Conservation (phyloP, 352 stramenopile species). For the Globisporangium canariense region DNA sequence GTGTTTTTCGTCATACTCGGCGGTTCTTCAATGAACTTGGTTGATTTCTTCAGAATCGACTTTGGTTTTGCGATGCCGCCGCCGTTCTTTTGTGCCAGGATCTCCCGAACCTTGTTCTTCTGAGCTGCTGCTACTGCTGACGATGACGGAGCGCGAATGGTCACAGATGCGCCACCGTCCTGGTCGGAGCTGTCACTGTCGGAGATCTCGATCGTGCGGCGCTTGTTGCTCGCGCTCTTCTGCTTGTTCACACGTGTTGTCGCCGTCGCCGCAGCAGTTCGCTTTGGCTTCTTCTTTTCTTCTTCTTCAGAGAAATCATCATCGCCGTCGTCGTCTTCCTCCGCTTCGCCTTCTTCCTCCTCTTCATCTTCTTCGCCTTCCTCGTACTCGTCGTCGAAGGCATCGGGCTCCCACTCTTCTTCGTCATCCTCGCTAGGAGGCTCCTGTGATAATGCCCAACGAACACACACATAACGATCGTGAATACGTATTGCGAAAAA, state of each 20-base stretch:
- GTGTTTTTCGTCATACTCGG: constrained; percentile 2
- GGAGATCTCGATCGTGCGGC: constrained; percentile 36
- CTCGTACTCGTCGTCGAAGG: constrained; percentile 30
- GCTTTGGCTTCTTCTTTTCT: constrained; percentile 20
- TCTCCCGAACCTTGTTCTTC: constrained; percentile 12
- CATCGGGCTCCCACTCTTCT: constrained; percentile 37
- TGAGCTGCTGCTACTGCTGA: constrained; percentile 2
- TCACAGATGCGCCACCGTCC: constrained; percentile 18
- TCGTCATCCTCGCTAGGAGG: constrained; percentile 29
- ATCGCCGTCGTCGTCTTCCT: constrained; percentile 15
- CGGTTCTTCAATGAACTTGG: constrained; percentile 18
- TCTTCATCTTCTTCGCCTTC: constrained; percentile 25
- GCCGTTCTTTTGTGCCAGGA: constrained; percentile 14
- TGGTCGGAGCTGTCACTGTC: constrained; percentile 55
- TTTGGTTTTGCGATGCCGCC: constrained; percentile 17
- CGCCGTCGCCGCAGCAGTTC: not conserved
- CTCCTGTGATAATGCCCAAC: not conserved
- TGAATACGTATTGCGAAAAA: not conserved
- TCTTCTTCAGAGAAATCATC: constrained; percentile 35
- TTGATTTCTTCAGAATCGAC: constrained; percentile 38
- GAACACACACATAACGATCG: not conserved
- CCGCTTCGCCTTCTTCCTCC: constrained; percentile 31
- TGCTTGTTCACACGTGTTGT: constrained; percentile 5
- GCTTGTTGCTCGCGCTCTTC: constrained; percentile 29
- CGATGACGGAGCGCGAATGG: constrained; percentile 13